Base-by-base conservation (phyloP, 2,329 filamentous ascomycete genomes). In the Bipolaris cookei region DNA sequence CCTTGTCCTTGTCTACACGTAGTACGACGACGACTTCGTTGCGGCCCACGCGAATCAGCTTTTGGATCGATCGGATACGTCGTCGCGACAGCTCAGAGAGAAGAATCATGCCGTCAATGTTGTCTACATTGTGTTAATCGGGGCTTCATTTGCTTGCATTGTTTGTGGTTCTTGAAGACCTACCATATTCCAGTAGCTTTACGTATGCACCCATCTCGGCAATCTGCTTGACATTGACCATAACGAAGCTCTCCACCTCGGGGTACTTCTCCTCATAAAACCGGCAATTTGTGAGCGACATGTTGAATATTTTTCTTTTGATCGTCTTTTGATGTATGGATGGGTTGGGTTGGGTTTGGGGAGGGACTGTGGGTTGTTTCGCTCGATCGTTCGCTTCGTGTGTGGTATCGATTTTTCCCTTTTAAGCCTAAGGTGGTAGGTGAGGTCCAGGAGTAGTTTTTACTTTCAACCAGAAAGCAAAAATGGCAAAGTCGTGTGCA, bases 221-320 rank as follows among this genome's bases (percentile, higher is more conserved):
- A 77, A 99, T 99, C 88, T 97, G 92, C 87, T 97, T 96, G 73
- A 98, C 95, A 81, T 98, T 99, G 78, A 99, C 95, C 95, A 99
- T 99, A 77, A 99, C 96, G 82, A 97, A 98, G 85, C 92, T 96
- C 82, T 99, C 95, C 78, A 99, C 94, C 85, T 98, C 95, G 58
- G 92, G 92, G 76, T 90, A 97, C 81, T 96, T 96, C 83, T 97
- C 92, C 85, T 97, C 92, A 79, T 97, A 97, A 81, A 96, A 97
- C 74, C 92, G 92, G 81, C 91, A 96, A 83, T 96, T 96, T 78
- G 91, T 95, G 83, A 96, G 88, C 81, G 92, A 96, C 91, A 96
- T 96, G 74, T 78, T 90, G 86, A 41, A 54, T 59, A 39, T 52
- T 30, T 63, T 62, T 35, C 38, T 65, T 45, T 53, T 58, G 55